A percentile compares a stretch with the other conserved stretches of the same genome.
phyloP scores from a whole-genome alignment of 176 grass and related monocot species.

The Alopecurus myosuroides region DNA sequence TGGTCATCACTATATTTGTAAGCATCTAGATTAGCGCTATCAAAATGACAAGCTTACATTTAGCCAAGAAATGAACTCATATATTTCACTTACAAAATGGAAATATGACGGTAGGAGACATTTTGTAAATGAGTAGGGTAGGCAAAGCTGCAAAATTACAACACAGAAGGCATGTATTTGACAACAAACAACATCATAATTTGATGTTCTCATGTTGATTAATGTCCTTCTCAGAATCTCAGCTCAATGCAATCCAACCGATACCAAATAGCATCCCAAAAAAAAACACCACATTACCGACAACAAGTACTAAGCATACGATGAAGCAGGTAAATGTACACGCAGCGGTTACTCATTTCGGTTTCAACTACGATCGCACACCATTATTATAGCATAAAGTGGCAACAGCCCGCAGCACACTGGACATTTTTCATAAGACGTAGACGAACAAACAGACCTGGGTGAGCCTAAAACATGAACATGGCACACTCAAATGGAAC shows the following conservation, averaged over 20 bases:
- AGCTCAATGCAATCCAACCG: neutral
- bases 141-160: neutral
- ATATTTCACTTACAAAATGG: neutral
- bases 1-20: neutral
- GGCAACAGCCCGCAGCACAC: neutral
- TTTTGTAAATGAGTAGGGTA: neutral
- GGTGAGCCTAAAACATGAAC: neutral
- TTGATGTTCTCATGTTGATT: neutral
- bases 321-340: neutral
- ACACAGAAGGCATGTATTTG: neutral
- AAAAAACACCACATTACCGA: neutral
- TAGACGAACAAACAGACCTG: neutral
- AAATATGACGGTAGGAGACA: neutral
- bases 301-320: neutral
- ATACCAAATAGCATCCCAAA: neutral
- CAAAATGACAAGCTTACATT: neutral
- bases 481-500: neutral
- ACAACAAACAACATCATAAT: neutral
- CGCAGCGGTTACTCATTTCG: neutral
- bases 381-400: neutral
- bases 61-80: neutral
- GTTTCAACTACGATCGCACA: neutral
- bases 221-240: neutral
- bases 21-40: neutral
- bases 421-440: neutral